Conservation (phyloP, 2,329 filamentous ascomycete species). For the Byssochlamys sp. region DNA sequence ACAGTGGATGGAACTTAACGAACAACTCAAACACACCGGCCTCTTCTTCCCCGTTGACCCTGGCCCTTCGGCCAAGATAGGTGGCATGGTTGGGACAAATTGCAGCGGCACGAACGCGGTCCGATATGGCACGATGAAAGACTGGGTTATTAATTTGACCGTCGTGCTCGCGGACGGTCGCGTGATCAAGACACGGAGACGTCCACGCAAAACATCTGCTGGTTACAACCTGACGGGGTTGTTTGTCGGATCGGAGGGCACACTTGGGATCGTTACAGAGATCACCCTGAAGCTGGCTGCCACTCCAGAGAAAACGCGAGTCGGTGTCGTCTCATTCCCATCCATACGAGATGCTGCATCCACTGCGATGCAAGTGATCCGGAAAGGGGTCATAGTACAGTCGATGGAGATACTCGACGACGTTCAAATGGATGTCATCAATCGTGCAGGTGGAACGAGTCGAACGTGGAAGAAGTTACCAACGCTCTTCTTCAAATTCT, state of each 20-base stretch:
- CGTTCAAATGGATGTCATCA: conserved; percentile 57
- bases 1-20: conserved; percentile 84
- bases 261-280: conserved; percentile 61
- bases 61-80: conserved; percentile 53
- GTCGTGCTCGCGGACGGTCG: conserved; percentile 61
- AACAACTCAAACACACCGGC: conserved; percentile 59
- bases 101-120: conserved; percentile 55
- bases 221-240: conserved; percentile 62
- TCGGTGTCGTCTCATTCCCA: conserved; percentile 54
- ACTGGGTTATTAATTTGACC: conserved; percentile 63
- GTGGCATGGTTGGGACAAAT: conserved; percentile 57
- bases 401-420: conserved; percentile 57
- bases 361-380: conserved; percentile 55
- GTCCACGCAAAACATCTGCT: conserved; percentile 60
- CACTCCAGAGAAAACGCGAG: conserved; percentile 53
- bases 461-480: conserved; percentile 35
- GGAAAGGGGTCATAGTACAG: conserved; percentile 56
- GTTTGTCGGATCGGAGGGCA: conserved; percentile 63
- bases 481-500: conserved; percentile 48
- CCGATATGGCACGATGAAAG: conserved; percentile 66
- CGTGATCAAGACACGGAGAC: conserved; percentile 57
- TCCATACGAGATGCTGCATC: conserved; percentile 53
- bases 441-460: conserved; percentile 52
- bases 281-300: conserved; percentile 59
- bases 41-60: conserved; percentile 90